Conservation (phyloP, 495 filamentous ascomycete species). For the Xylaria telfairii region DNA sequence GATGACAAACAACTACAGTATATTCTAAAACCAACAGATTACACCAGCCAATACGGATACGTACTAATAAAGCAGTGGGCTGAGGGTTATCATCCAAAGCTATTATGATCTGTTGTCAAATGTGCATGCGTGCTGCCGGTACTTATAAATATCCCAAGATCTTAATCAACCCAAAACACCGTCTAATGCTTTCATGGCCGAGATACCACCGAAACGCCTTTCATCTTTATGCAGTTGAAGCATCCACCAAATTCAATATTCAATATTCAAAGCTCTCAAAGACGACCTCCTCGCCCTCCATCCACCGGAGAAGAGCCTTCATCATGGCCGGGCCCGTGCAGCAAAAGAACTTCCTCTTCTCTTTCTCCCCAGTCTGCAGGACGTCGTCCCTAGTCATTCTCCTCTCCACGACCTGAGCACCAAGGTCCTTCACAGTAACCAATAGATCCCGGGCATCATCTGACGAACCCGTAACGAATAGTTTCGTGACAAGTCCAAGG, state of each 20-base stretch:
- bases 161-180: neutral
- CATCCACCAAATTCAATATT: slow-evolving; percentile 12
- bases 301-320: slow-evolving; percentile 64
- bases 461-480: slow-evolving; percentile 67
- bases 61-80: no score
- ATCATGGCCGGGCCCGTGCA: slow-evolving; percentile 67
- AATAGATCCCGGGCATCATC: slow-evolving; percentile 30
- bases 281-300: slow-evolving; percentile 64
- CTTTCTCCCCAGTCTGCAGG: slow-evolving; percentile 43
- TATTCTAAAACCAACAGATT: no score
- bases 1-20: no score
- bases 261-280: slow-evolving; percentile 78
- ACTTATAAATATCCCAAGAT: neutral
- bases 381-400: slow-evolving; percentile 64
- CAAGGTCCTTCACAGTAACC: slow-evolving; percentile 38
- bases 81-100: no score
- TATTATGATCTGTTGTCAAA: no score
- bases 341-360: slow-evolving; percentile 64
- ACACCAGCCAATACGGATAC: no score
- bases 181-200: neutral
- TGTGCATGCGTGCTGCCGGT: no score
- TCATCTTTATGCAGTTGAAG: neutral
- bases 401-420: slow-evolving; percentile 53
- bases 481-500: slow-evolving; percentile 55
- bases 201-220: neutral